Percentiles rank a stretch among this genome's conserved stretches.
Conservation (phyloP, 805 yeast genomes). For the Cyberlindnera samutprakarnensis region DNA sequence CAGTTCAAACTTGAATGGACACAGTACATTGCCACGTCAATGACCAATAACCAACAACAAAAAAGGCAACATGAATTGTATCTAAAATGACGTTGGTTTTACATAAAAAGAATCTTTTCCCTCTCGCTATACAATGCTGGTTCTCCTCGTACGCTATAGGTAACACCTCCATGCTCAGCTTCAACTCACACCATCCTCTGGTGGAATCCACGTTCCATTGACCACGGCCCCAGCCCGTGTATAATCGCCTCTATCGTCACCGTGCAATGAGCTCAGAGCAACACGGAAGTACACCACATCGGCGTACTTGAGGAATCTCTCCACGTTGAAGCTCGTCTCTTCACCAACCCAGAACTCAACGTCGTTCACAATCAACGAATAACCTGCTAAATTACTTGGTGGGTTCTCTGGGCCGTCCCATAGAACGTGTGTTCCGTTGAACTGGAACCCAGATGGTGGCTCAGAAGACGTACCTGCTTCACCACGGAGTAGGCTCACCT, state of each 20-base stretch:
- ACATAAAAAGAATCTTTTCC: no score
- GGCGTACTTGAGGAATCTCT: constrained; percentile 26
- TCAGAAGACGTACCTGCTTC: constrained; percentile 50
- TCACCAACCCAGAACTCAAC: constrained; percentile 65
- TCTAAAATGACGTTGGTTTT: no score
- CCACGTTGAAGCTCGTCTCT: constrained; percentile 36
- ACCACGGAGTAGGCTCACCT: constrained; percentile 54
- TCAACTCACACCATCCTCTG: constrained; percentile 45
- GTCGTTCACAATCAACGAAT: constrained; percentile 70
- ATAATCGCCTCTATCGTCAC: constrained; percentile 46
- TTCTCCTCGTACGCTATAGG: no score
- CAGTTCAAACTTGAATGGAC: no score
- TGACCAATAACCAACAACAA: no score
- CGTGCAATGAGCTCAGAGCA: constrained; percentile 35
- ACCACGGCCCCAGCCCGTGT: constrained; percentile 52
- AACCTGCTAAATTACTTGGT: constrained; percentile 27
- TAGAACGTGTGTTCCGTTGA: constrained; percentile 18
- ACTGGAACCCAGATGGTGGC: constrained; percentile 41
- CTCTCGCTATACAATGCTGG: no score
- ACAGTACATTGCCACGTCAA: no score
- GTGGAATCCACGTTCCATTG: constrained; percentile 46
- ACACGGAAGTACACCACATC: constrained; percentile 45
- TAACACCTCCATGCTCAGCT: no score
- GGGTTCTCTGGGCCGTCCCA: constrained; percentile 18
- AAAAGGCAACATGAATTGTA: no score